Conservation (phyloP, 345 rosid genomes). For the Trapa bicornis region DNA sequence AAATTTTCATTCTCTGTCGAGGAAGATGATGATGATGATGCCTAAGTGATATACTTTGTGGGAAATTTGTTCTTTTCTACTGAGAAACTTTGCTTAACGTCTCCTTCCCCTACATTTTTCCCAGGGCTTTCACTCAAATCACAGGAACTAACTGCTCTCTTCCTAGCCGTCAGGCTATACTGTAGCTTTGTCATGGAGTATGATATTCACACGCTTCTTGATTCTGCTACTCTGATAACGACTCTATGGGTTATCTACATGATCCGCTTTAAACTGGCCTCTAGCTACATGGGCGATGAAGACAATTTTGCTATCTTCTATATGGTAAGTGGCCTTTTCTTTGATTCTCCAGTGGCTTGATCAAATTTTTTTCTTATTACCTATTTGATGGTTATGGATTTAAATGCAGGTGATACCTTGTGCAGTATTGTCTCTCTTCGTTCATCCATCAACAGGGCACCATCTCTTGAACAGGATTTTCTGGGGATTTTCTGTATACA, state of each 20-base stretch:
- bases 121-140: slow-evolving; percentile 2
- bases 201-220: slow-evolving; percentile 4
- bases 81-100: background rate
- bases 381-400: background rate
- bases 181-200: slow-evolving; percentile 2
- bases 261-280: background rate
- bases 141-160: slow-evolving; percentile 3
- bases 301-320: slow-evolving; percentile 4
- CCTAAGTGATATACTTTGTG: background rate
- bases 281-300: slow-evolving; percentile 5
- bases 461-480: slow-evolving; percentile 52
- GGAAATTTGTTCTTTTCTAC: background rate
- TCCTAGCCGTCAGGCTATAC: slow-evolving; percentile 3
- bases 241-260: slow-evolving; percentile 2
- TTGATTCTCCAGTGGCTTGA: background rate
- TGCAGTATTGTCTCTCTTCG: slow-evolving; percentile 45
- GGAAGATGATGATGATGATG: background rate
- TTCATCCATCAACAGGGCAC: slow-evolving; percentile 83
- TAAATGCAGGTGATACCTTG: slow-evolving; percentile 53
- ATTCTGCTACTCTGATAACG: background rate
- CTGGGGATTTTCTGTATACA: slow-evolving; percentile 83
- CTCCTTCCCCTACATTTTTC: background rate
- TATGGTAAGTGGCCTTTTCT: slow-evolving; percentile 1
- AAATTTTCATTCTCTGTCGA: background rate
- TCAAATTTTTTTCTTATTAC: background rate